These are phyloP conservation scores for Termitomyces sp. DNA, from an alignment of 768 basidiomycete species.

Conservation along the genomic window DNA sequence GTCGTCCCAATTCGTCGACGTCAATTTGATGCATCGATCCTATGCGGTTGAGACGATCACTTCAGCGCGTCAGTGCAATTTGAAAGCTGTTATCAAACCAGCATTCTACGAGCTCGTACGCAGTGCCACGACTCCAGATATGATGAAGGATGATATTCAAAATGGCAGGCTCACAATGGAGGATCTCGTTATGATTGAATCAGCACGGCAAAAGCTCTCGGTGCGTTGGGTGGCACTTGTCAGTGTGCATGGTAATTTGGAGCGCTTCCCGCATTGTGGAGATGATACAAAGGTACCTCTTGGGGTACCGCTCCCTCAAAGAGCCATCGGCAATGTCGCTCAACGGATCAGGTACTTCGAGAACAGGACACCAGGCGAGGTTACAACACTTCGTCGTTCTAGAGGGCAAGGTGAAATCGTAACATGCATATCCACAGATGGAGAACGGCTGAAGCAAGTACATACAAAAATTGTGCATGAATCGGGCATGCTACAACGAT, in stretches of 20 bases:
- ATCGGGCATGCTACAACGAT: slow-evolving; percentile 6
- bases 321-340: background rate
- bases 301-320: background rate
- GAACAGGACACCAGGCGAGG: background rate
- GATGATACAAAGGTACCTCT: no score
- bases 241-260: background rate
- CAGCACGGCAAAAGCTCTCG: slow-evolving; percentile 11
- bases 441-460: background rate
- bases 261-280: background rate
- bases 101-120: slow-evolving; percentile 6
- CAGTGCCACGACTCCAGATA: background rate
- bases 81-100: slow-evolving; percentile 17
- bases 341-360: background rate
- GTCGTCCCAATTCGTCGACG: slow-evolving; percentile 18
- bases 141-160: background rate
- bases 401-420: background rate
- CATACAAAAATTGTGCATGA: slow-evolving; percentile 6
- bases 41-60: slow-evolving; percentile 23
- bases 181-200: slow-evolving; percentile 6
- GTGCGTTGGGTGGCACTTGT: slow-evolving; percentile 2
- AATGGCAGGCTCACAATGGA: background rate
- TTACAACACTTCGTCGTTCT: background rate
- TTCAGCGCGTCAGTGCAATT: slow-evolving; percentile 22
- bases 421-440: slow-evolving; percentile 1
- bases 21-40: slow-evolving; percentile 15